phyloP scores from a whole-genome alignment of 2,329 filamentous ascomycete species.

The Aspergillus fumigatiaffinis region DNA sequence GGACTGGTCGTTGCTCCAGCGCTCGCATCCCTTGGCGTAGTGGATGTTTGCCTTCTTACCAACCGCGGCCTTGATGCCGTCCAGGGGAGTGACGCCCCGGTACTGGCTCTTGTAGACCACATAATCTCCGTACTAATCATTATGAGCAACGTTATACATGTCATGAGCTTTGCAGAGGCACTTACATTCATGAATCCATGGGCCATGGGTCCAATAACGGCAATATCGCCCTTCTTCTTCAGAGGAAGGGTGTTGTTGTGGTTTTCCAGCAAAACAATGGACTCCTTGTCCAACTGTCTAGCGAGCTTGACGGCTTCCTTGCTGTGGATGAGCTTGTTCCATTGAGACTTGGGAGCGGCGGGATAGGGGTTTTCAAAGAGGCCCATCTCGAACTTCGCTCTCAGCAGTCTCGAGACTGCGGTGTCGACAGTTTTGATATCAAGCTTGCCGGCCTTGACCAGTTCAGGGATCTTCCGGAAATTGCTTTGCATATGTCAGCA shows the following conservation, averaged over 20 bases:
- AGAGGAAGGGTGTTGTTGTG: slow-evolving; percentile 52
- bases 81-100: slow-evolving; percentile 64
- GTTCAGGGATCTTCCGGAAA: slow-evolving; percentile 61
- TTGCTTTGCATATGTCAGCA: slow-evolving; percentile 39
- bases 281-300: slow-evolving; percentile 61
- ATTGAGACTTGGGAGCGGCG: slow-evolving; percentile 54
- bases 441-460: slow-evolving; percentile 60
- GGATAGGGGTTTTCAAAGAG: slow-evolving; percentile 68
- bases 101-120: slow-evolving; percentile 63
- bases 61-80: slow-evolving; percentile 62
- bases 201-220: slow-evolving; percentile 73
- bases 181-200: slow-evolving; percentile 65
- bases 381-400: slow-evolving; percentile 65
- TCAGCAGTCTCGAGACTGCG: slow-evolving; percentile 62
- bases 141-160: not conserved
- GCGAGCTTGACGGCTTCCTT: slow-evolving; percentile 56
- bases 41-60: slow-evolving; percentile 56
- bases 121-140: slow-evolving; percentile 64
- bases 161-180: slow-evolving; percentile 7
- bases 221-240: slow-evolving; percentile 63
- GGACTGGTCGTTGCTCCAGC: slow-evolving; percentile 67
- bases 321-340: slow-evolving; percentile 59
- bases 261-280: slow-evolving; percentile 59
- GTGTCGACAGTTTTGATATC: slow-evolving; percentile 58
- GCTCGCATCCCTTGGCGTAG: slow-evolving; percentile 67